These are phyloP conservation scores for Maudiozyma serrabonitensis DNA, from an alignment of 805 yeast genomes.

Conservation along the genomic window DNA sequence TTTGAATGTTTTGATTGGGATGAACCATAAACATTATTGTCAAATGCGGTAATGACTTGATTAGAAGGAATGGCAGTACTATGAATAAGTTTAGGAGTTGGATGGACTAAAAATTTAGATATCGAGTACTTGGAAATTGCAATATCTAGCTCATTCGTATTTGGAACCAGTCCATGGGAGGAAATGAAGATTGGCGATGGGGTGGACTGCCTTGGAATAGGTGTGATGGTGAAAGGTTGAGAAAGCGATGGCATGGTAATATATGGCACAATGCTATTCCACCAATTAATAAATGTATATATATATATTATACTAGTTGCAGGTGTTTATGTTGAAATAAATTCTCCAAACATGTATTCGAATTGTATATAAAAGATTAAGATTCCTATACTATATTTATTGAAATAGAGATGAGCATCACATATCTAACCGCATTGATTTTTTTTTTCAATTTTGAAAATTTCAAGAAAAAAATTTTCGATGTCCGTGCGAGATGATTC, in stretches of 20 bases:
- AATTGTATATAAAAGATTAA: not conserved
- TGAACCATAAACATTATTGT: slow-evolving; percentile 8
- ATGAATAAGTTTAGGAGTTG: slow-evolving; percentile 28
- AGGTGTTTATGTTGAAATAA: too few relatives aligned
- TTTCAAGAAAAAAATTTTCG: slow-evolving; percentile 6
- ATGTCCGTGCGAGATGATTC: slow-evolving; percentile 5
- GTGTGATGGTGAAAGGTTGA: slow-evolving; percentile 28
- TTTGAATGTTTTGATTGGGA: slow-evolving; percentile 4
- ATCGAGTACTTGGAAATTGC: slow-evolving; percentile 29
- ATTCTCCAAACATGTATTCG: too few relatives aligned
- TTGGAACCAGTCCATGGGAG: slow-evolving; percentile 7
- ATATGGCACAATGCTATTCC: not conserved
- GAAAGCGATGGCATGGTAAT: slow-evolving; percentile 25
- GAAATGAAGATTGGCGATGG: slow-evolving; percentile 7
- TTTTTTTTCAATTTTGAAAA: not conserved
- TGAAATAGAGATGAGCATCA: slow-evolving; percentile 2
- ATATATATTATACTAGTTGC: not conserved
- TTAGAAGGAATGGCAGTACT: slow-evolving; percentile 29
- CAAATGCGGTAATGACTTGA: slow-evolving; percentile 26
- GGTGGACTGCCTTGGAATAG: slow-evolving; percentile 21
- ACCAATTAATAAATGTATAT: not conserved
- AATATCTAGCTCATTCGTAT: slow-evolving; percentile 24
- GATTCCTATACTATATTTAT: not conserved
- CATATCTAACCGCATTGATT: not conserved
- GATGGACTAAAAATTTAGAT: slow-evolving; percentile 28